These are phyloP conservation scores for Lasiosphaeriaceae sp. DNA, from an alignment of 495 filamentous ascomycete species.

Conservation along the genomic window DNA sequence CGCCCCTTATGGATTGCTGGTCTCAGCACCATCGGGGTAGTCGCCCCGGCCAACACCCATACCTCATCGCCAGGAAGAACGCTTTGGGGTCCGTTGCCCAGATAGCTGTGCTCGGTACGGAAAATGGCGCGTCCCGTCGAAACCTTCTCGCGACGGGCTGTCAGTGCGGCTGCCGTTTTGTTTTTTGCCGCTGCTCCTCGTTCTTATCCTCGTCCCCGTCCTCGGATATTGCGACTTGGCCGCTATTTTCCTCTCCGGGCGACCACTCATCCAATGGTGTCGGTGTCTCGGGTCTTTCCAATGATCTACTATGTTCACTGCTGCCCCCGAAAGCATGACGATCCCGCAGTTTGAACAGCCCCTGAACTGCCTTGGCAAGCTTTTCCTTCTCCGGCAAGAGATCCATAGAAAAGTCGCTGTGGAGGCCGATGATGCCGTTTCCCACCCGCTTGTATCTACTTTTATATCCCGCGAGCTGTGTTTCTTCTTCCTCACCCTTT, in stretches of 20 bases:
- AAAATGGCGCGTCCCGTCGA: conserved; percentile 5
- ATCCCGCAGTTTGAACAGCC: conserved; percentile 1
- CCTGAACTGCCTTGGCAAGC: neutral
- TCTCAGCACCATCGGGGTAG: neutral
- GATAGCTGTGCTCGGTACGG: conserved; percentile 1
- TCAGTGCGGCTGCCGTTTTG: neutral
- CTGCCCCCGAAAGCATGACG: neutral
- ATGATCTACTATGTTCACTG: neutral
- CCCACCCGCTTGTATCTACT: neutral
- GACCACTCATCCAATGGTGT: neutral
- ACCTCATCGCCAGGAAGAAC: neutral
- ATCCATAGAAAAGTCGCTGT: neutral
- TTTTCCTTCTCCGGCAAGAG: neutral
- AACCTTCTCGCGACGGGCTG: neutral
- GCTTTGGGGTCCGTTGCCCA: conserved; percentile 1
- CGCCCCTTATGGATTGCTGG: neutral
- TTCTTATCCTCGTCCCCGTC: neutral
- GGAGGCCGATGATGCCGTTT: neutral
- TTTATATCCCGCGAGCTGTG: neutral
- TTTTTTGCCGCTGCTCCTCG: neutral
- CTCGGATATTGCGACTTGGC: neutral
- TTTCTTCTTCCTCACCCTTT: neutral
- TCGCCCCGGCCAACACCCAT: conserved; percentile 1
- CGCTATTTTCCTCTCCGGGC: neutral
- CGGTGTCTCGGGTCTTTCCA: neutral